Base-by-base conservation (phyloP, 2,329 filamentous ascomycete species). In the Phaeophleospora eucalypticola region DNA sequence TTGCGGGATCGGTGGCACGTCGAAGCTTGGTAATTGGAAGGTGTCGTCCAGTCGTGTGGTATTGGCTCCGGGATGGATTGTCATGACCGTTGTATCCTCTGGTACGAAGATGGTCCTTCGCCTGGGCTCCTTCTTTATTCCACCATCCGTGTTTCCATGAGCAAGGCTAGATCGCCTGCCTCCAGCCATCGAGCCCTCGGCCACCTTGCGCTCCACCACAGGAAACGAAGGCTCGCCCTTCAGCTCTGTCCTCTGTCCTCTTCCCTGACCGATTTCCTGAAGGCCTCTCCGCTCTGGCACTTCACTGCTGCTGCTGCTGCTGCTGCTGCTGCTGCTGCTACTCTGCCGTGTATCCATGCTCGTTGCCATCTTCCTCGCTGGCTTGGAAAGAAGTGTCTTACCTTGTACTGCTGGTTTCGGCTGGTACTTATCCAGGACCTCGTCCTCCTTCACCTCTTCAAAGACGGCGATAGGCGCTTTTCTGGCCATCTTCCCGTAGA, bases 61-160 rank as follows among this genome's bases (percentile, higher is more conserved):
- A n/a, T 62, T 49, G 12, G 70, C 68, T 34, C 74, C 74, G 3
- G 75, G 74, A 55, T 76, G 74, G 36, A 77, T 75, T 1, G 73
- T 77, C 53, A 76, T 61, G 19, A 77, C 63, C 1, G 73, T 74
- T 4, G 74, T 78, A 46, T 77, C 73, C 21, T 77, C 74, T 9
- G 74, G 74, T 10, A 76, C 67, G 55, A 74, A 77, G 37, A 77
- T 77, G 2, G 73, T 48, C 71, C 65, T 48, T 73, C 64, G 43
- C 73, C 65, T 3, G 67, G 64, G 15, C 73, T 68, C 55, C 73
- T 54, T 38, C 33, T 47, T 47, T 19, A 47, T 19, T 6, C 19
- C 39, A 14, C 18, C 38, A 6, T 24, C 15, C 15, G 24, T 29
- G 24, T 33, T 35, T 10, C 20, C 36, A 12, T 44, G 14, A 29